Percentiles rank a stretch among this genome's conserved stretches.
These are phyloP conservation scores for Globisporangium splendens DNA, from an alignment of 352 stramenopile species.

Conservation along the genomic window DNA sequence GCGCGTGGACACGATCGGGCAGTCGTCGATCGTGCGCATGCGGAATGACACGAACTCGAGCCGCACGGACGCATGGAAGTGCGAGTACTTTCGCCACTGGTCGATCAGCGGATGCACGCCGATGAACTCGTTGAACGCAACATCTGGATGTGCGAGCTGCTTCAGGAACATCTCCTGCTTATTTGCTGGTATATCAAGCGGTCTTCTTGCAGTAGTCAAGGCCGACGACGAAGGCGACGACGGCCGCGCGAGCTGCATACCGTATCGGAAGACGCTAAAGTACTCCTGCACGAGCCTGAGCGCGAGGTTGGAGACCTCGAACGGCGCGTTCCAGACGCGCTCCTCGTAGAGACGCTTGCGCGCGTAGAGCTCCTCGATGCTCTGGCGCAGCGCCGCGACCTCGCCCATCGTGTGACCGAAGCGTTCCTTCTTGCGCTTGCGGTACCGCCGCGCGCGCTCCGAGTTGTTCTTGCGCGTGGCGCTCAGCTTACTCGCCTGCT, in stretches of 20 bases:
- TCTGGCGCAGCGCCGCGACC: constrained; percentile 16
- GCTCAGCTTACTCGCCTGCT: constrained; percentile 8
- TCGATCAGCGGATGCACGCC: constrained; percentile 21
- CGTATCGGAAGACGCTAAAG: constrained; percentile 33
- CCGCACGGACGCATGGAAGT: constrained; percentile 27
- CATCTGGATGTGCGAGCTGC: constrained; percentile 20
- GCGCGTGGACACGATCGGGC: constrained; percentile 20
- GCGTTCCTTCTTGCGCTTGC: constrained; percentile 14
- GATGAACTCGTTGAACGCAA: constrained; percentile 18
- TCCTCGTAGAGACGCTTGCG: constrained; percentile 18
- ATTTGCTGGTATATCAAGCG: not conserved
- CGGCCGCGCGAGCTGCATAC: constrained; percentile 15
- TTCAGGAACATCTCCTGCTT: constrained; percentile 27
- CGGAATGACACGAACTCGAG: constrained; percentile 21
- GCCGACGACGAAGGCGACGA: not conserved
- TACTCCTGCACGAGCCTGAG: constrained; percentile 33
- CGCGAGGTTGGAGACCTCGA: constrained; percentile 13
- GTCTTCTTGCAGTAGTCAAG: not conserved
- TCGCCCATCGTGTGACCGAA: not conserved
- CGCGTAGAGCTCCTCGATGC: constrained; percentile 22
- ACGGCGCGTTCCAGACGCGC: constrained; percentile 13
- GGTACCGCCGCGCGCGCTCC: constrained; percentile 16
- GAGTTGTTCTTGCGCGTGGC: constrained; percentile 16
- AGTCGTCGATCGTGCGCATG: constrained; percentile 19
- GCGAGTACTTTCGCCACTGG: constrained; percentile 25